Base-by-base conservation (phyloP, 768 basidiomycete genomes). In the Kwoniella shandongensis region DNA sequence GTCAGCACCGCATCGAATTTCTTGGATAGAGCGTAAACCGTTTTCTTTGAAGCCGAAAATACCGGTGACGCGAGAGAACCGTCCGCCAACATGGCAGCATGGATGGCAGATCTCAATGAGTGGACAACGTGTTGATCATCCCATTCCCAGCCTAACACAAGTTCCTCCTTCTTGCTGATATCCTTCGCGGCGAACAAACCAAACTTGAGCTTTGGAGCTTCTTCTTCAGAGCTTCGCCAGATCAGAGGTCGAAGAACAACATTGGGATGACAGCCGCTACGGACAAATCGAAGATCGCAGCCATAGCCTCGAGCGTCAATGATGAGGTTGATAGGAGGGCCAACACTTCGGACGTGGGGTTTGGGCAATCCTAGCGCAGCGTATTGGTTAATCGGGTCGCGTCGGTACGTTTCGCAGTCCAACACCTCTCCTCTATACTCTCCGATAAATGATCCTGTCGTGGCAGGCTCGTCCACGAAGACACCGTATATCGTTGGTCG, bases 71-170 rank as follows among this genome's bases (percentile, higher is more conserved):
- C 75, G 86, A 86, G 81, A 26, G 51, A 44, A 6, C 63, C 63
- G 80, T 64, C 86, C 85, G 49, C 81, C 63, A 56, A 80, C 45
- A 63, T 42, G 79, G 65, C 85, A 85, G 54, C 81, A 66, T 57
- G 80, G 26, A 69, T 47, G 11, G 55, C 25, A 2, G 61, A 56
- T 32, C 59, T 47, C 0, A 91, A 78, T 59, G 81, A 79, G 75
- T 94, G 92, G 0, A 93, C 83, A 0, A 86, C 85, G 70, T 90
- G 88, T 1, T 85, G 85, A 67, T 98, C 93, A 66, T 97, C 92
- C 93, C 93, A 98, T 73, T 96, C 91, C 91, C 93, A 97, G 0
- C 88, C 88, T 0, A 97, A 77, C 0, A 92, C 84, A 18, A 97
- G 83, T 77, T 97, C 93, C 62, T 92, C 91, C 45, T 87, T 81